Conservation (phyloP, 1,139 yeast species). For the Kazachstania sp. region DNA sequence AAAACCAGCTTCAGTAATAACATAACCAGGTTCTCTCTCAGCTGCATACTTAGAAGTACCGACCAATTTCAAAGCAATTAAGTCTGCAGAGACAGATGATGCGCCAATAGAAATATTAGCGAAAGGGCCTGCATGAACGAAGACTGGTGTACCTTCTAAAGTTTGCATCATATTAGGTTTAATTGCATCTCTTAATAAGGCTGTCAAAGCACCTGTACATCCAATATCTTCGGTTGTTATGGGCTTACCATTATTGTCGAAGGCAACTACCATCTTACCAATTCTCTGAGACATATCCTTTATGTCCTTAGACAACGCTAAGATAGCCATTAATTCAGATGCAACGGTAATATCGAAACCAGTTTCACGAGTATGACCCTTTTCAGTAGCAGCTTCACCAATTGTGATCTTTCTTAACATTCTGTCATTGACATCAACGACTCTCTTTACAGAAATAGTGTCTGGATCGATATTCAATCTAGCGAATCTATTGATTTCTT, state of each 20-base stretch:
- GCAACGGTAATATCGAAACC: conserved; percentile 83
- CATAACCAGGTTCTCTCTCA: conserved; percentile 49
- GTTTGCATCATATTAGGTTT: conserved; percentile 83
- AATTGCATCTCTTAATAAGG: conserved; percentile 69
- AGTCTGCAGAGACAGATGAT: conserved; percentile 71
- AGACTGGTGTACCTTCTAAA: conserved; percentile 75
- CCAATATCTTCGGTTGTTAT: conserved; percentile 74
- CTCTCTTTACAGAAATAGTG: conserved; percentile 69
- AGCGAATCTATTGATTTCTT: conserved; percentile 55
- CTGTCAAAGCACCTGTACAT: conserved; percentile 74
- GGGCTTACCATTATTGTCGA: conserved; percentile 53
- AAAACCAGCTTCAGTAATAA: conserved; percentile 78
- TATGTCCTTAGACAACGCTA: conserved; percentile 61
- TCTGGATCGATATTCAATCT: conserved; percentile 64
- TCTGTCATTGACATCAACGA: conserved; percentile 75
- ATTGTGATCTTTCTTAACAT: conserved; percentile 65
- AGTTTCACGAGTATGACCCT: conserved; percentile 59
- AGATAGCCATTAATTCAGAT: conserved; percentile 72
- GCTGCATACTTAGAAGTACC: conserved; percentile 35
- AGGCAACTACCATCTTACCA: conserved; percentile 64
- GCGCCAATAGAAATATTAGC: conserved; percentile 84
- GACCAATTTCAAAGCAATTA: conserved; percentile 58
- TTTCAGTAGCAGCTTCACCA: conserved; percentile 73
- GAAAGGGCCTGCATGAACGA: conserved; percentile 82
- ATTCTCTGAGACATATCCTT: conserved; percentile 62